phyloP scores from a whole-genome alignment of 2,329 filamentous ascomycete genomes.

The Juglanconis sp. region DNA sequence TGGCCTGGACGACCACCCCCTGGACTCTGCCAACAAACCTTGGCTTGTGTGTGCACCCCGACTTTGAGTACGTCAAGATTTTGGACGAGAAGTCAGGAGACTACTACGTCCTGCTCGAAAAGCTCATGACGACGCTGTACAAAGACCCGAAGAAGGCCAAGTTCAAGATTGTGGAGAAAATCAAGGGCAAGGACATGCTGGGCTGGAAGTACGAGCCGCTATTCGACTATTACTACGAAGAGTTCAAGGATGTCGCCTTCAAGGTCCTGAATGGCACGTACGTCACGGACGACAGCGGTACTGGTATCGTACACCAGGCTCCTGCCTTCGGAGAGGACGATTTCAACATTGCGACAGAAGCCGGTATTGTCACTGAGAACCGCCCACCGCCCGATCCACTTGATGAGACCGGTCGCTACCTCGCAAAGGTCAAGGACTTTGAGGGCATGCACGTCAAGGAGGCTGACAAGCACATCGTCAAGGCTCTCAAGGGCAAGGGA shows the following conservation, averaged over 20 bases:
- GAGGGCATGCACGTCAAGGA: conserved; percentile 85
- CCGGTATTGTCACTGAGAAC: conserved; percentile 73
- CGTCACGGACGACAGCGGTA: conserved; percentile 85
- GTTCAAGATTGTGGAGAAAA: conserved; percentile 74
- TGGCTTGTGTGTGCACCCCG: conserved; percentile 67
- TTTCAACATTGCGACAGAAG: conserved; percentile 76
- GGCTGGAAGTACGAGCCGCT: conserved; percentile 87
- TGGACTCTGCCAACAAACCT: conserved; percentile 78
- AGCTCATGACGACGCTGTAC: conserved; percentile 77
- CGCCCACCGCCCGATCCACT: conserved; percentile 86
- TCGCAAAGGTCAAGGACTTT: conserved; percentile 73
- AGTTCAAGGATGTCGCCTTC: conserved; percentile 84
- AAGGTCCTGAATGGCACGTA: conserved; percentile 79
- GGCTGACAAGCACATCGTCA: conserved; percentile 91
- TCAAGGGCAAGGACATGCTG: conserved; percentile 80
- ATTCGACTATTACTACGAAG: conserved; percentile 85
- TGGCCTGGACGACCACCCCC: conserved; percentile 87
- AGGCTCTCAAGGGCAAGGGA: conserved; percentile 73
- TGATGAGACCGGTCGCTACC: conserved; percentile 80
- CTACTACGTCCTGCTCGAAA: conserved; percentile 81
- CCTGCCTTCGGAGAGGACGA: conserved; percentile 95
- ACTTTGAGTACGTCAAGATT: conserved; percentile 82
- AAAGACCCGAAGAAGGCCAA: conserved; percentile 96
- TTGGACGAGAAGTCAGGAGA: conserved; percentile 78
- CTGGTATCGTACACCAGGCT: conserved; percentile 89